Percentiles rank a stretch among this genome's conserved stretches.
These are phyloP conservation scores for Penicillium macrosclerotiorum DNA, from an alignment of 495 filamentous ascomycete genomes.

Conservation along the genomic window DNA sequence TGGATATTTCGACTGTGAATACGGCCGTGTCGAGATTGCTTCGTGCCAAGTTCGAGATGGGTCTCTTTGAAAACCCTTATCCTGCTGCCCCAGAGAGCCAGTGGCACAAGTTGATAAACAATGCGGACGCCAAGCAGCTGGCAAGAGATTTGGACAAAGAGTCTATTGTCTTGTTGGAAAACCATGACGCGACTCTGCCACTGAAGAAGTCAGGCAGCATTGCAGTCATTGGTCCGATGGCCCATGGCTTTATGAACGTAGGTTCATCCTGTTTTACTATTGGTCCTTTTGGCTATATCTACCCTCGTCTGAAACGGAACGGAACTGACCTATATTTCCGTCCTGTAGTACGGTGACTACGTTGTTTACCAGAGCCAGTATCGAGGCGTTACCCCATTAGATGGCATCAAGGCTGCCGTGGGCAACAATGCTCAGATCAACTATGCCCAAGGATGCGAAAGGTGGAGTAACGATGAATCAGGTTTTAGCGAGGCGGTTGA, in stretches of 20 bases:
- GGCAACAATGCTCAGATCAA: constrained; percentile 51
- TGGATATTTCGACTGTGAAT: constrained; percentile 55
- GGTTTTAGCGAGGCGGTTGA: constrained; percentile 61
- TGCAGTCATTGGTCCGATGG: constrained; percentile 75
- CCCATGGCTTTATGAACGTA: constrained; percentile 67
- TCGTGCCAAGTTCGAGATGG: constrained; percentile 61
- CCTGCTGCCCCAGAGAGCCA: constrained; percentile 50
- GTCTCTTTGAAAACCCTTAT: constrained; percentile 67
- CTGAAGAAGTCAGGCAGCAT: constrained; percentile 58
- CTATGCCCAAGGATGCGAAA: constrained; percentile 67
- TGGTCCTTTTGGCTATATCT: background rate
- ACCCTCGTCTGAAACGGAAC: constrained; percentile 4
- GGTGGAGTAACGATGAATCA: constrained; percentile 67
- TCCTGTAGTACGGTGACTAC: constrained; percentile 60
- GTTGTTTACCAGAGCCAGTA: constrained; percentile 60
- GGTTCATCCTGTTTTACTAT: constrained; percentile 16
- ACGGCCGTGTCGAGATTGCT: constrained; percentile 63
- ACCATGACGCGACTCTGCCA: constrained; percentile 59
- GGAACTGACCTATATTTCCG: background rate
- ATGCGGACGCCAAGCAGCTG: constrained; percentile 50
- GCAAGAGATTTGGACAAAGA: constrained; percentile 62
- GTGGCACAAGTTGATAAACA: constrained; percentile 57
- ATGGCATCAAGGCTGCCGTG: constrained; percentile 61
- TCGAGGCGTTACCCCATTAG: constrained; percentile 62
- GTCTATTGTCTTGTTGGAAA: constrained; percentile 68